These are phyloP conservation scores for Astrocystis sublimbata DNA, from an alignment of 495 filamentous ascomycete species.

Conservation along the genomic window DNA sequence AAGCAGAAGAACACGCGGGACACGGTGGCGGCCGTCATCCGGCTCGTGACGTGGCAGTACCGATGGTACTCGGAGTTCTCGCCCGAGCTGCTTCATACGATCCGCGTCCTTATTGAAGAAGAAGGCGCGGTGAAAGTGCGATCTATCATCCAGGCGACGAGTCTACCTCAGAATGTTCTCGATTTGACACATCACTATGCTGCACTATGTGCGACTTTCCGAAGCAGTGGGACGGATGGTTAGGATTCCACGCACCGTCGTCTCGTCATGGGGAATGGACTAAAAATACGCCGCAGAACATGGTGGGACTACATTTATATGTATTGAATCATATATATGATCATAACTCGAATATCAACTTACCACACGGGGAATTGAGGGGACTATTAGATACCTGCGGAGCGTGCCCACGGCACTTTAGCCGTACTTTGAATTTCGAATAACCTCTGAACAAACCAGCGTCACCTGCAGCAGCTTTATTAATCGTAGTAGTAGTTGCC, in stretches of 20 bases:
- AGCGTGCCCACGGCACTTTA: background rate
- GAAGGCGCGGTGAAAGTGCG: conserved; percentile 97
- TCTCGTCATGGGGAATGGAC: background rate
- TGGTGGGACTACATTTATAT: background rate
- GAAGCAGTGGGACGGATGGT: conserved; percentile 90
- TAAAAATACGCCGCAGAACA: background rate
- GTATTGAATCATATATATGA: background rate
- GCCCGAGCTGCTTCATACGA: conserved; percentile 78
- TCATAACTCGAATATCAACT: conserved; percentile 11
- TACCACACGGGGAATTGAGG: conserved; percentile 4
- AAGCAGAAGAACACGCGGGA: conserved; percentile 72
- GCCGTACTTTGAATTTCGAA: no score
- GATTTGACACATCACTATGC: conserved; percentile 97
- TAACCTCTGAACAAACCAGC: no score
- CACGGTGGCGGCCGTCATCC: conserved; percentile 76
- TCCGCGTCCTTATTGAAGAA: conserved; percentile 92
- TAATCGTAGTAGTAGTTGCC: no score
- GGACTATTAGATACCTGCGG: conserved; percentile 8
- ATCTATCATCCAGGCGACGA: conserved; percentile 95
- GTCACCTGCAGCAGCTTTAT: no score
- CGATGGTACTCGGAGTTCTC: conserved; percentile 99
- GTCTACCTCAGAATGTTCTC: conserved; percentile 85
- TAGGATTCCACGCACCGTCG: no score
- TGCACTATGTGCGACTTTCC: conserved; percentile 87
- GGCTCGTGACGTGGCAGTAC: conserved; percentile 95